Evolutionary conservation across 768 basidiomycete species (phyloP).

Genomic region (Cubamyces lactineus): DNA sequence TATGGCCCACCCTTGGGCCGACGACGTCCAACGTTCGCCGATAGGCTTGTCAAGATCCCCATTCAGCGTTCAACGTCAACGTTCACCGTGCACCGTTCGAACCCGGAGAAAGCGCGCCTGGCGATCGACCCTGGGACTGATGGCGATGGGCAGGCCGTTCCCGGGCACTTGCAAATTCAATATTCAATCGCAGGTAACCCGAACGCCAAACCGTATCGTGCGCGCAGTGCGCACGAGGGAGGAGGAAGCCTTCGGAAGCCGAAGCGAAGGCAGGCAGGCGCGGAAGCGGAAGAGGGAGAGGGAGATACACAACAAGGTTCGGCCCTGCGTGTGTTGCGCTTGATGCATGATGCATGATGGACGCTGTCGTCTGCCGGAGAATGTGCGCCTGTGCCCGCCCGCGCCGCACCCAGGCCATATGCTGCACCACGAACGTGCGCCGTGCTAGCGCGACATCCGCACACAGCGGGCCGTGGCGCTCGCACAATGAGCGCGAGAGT

Average conservation of each 20-base stretch:
- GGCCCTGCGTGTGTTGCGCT: background rate
- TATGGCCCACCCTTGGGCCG: background rate
- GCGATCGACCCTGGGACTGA: background rate
- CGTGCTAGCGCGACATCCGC: too few species aligned
- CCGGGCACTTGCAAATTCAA: too few species aligned
- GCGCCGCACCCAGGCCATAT: background rate
- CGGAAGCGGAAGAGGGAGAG: too few species aligned
- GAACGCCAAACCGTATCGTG: too few species aligned
- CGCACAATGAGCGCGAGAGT: too few species aligned
- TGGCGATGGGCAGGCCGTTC: background rate
- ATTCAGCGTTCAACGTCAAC: background rate
- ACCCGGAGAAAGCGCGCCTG: background rate
- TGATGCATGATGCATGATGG: too few species aligned
- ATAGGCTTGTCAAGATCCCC: background rate
- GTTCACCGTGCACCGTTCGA: too few species aligned
- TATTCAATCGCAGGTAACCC: too few species aligned
- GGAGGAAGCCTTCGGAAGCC: background rate
- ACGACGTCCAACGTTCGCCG: too few species aligned
- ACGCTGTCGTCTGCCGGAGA: constrained; percentile 11
- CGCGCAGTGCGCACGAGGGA: background rate
- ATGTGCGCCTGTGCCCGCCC: background rate
- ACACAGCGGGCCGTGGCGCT: too few species aligned
- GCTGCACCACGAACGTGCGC: constrained; percentile 14
- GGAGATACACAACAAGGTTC: background rate
- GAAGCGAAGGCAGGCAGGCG: too few species aligned